Evolutionary conservation across 148 eudicot species (phyloP), one percentile per base, ranked within the genome.

Genomic region (Vaccinium vitisidaea): DNA sequence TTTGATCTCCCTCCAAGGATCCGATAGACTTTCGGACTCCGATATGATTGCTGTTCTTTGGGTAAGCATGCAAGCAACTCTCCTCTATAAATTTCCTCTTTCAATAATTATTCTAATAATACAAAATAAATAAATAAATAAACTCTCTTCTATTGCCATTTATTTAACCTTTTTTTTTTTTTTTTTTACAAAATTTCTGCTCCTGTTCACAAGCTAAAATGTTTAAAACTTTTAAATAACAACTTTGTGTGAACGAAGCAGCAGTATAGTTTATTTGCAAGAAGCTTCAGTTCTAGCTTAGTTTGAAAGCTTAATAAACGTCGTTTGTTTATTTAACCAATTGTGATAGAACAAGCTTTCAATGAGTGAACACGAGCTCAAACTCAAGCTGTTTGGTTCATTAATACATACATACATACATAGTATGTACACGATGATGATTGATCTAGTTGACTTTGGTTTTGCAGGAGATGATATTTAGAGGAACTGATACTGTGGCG

Each of bases 1-100:
- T 76, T 82, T 95, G 84, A 84, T 94, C 46, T 87, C 95, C 1
- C 94, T 94, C 25, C 88, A 89, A 50, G 90, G 88, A 21, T 1
- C 81, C 5, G 93, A 94, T 50, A 87, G 83, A 4, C 88, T 94
- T 19, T 88, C 95, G 0, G 92, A 93, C 36, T 81, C 92, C 19
- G 98, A 94, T 80, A 91, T 91, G 92, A 90, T 92, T 52, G 94
- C 98, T 0, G 92, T 94, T 53, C 95, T 94, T 77, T 94, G 98
- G 98, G 98, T 94, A 86, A 84, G 91, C 39, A 78, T 30, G 36
- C 71, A 67, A 52, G n/a, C 14, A 55, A 69, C 39, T 27, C 74
- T 63, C 8, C 4, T 58, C 1, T 56, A 19, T 5, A 21, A 8
- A 9, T 53, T 53, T 53, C 3, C 12, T 53, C 55, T 53, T 53